Evolutionary conservation across 192 early-diverging fungal genomes (phyloP), one percentile per base, ranked within the genome.

Genomic region (Thamnidium elegans): DNA sequence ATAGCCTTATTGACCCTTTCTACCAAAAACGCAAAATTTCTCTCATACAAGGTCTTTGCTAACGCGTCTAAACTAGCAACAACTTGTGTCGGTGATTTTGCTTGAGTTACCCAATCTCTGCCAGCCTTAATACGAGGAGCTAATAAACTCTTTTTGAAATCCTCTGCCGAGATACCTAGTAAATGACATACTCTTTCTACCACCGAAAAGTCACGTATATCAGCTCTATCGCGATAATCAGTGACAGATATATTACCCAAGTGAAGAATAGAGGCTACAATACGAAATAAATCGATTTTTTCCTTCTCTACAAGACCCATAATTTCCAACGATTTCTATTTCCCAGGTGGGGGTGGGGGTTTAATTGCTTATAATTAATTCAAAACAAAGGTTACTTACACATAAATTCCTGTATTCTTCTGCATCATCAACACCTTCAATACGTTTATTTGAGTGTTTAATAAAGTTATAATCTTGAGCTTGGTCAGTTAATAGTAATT

Each of bases 101-200:
- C 86, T 70, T 97, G 93, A 8, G 87, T 89, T 17, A 99, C 97
- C 94, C 94, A 97, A 69, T 97, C 94, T 26, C 94, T 83, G 8
- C 95, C 95, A 3, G 95, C 97, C 77, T 92, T 92, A 73, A 99
- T 93, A 66, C 85, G 83, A 7, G 97, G 97, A 53, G 86, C 91
- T 46, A 98, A 78, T 48, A 98, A 76, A 36, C 86, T 87, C 59
- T 91, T 91, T 43, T 86, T 88, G 70, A 99, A 97, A 14, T 94
- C 93, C 3, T 86, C 80, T 9, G 92, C 84, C 34, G 88, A 88
- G 54, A 99, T 90, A 10, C 95, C 94, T 5, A 99, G 78, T 47
- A 99, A 86, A 70, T 98, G 93, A 76, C 97, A 99, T 19, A 97
- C 89, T 68, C 90, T 89, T 70, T 97, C 94, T 17, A 84, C 85